phyloP scores from a whole-genome alignment of 331 rosid genomes.

The Rosa hybrid region DNA sequence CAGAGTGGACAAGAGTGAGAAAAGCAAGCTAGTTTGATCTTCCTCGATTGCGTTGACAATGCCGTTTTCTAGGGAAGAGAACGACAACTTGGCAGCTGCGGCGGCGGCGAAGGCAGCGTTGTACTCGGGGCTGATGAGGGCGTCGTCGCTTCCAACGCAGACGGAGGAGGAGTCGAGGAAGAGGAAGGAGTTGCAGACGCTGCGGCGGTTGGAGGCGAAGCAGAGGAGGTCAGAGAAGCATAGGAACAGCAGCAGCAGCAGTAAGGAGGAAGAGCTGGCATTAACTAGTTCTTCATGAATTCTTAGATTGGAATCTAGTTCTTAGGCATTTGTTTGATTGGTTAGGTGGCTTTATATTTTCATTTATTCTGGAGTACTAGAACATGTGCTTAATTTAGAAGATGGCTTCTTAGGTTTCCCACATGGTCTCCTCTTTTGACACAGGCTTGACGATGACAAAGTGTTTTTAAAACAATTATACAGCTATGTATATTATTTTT shows the following conservation, averaged over 20 bases:
- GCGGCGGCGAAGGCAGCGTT: slow-evolving; percentile 20
- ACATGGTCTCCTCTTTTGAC: not conserved
- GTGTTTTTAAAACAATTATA: too few relatives aligned
- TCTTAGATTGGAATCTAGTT: slow-evolving; percentile 11
- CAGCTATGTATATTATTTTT: too few relatives aligned
- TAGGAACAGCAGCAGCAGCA: slow-evolving; percentile 28
- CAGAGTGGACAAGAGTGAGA: slow-evolving; percentile 67
- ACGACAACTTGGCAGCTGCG: slow-evolving; percentile 8
- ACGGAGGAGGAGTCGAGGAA: slow-evolving; percentile 94
- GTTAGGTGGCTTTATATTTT: not conserved
- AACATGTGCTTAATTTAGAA: not conserved
- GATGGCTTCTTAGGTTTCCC: slow-evolving; percentile 3
- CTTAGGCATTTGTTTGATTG: not conserved
- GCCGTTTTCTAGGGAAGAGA: slow-evolving; percentile 51
- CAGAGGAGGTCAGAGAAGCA: slow-evolving; percentile 88
- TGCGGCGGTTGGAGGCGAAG: slow-evolving; percentile 87
- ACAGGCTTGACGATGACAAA: too few relatives aligned
- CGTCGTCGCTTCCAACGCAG: slow-evolving; percentile 91
- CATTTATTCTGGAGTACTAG: not conserved
- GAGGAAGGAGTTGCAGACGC: slow-evolving; percentile 88
- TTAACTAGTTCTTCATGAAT: slow-evolving; percentile 33
- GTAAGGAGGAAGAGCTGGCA: slow-evolving; percentile 42
- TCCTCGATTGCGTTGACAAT: slow-evolving; percentile 72
- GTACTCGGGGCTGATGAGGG: slow-evolving; percentile 46
- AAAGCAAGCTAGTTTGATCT: slow-evolving; percentile 56